phyloP scores from a whole-genome alignment of 2,329 filamentous ascomycete genomes.

The Coniochaeta sp. region DNA sequence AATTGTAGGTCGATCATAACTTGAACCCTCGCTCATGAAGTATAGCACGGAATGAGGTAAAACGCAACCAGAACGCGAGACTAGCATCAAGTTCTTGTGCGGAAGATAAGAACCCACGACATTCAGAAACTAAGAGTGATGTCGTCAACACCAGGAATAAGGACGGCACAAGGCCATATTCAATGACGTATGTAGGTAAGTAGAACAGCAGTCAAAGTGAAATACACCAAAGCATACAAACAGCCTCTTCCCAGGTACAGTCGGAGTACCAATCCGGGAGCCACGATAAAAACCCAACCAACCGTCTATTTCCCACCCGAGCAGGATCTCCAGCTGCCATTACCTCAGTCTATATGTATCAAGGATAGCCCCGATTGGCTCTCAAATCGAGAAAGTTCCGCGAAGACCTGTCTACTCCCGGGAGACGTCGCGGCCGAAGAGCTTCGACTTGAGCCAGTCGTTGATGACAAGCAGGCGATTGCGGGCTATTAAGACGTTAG shows the following conservation, averaged over 20 bases:
- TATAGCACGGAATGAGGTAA: too few species aligned
- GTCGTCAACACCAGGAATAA: neutral
- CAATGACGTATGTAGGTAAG: neutral
- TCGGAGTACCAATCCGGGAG: neutral
- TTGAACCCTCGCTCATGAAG: too few species aligned
- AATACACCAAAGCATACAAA: neutral
- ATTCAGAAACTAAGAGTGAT: too few species aligned
- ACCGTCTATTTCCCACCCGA: neutral
- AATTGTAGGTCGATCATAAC: too few species aligned
- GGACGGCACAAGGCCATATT: neutral
- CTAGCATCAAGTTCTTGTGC: too few species aligned
- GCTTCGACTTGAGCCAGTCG: constrained; percentile 95
- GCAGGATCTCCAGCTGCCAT: neutral
- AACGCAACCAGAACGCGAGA: too few species aligned
- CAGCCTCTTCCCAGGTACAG: neutral
- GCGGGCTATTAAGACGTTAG: constrained; percentile 49
- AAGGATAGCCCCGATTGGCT: neutral
- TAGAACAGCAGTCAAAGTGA: neutral
- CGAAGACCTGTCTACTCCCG: constrained; percentile 51
- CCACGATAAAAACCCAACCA: neutral
- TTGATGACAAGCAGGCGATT: constrained; percentile 89
- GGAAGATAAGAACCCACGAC: neutral
- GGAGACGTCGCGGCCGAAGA: constrained; percentile 92
- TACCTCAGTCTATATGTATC: neutral
- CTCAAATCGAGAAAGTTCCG: neutral